phyloP scores from a whole-genome alignment of 805 yeast species.

The Candida incommunis region DNA sequence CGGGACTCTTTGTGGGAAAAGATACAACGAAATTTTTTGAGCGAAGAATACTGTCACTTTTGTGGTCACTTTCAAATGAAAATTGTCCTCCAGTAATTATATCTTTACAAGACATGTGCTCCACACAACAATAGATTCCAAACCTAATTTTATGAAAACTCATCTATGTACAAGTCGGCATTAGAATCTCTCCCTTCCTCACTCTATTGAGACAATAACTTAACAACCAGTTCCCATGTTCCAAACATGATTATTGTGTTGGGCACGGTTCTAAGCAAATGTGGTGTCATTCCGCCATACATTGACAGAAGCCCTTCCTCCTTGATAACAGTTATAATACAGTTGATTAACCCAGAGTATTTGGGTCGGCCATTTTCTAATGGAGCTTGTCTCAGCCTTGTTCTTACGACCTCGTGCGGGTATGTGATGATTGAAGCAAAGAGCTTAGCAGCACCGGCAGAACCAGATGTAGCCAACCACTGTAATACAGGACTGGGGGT shows the following conservation, averaged over 20 bases:
- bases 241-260: constrained; percentile 98
- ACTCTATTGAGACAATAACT: no score
- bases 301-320: constrained; percentile 89
- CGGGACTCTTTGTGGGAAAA: neutral
- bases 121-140: no score
- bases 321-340: constrained; percentile 69
- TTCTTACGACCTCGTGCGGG: constrained; percentile 95
- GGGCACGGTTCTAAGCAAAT: constrained; percentile 90
- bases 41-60: no score
- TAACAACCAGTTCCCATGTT: constrained; percentile 83
- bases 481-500: constrained; percentile 33
- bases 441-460: constrained; percentile 94
- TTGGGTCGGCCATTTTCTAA: constrained; percentile 63
- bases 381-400: constrained; percentile 92
- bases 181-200: no score
- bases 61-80: no score
- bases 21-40: neutral
- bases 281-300: constrained; percentile 98
- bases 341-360: constrained; percentile 79
- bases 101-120: no score
- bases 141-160: no score
- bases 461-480: constrained; percentile 94
- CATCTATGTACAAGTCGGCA: no score
- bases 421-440: constrained; percentile 85
- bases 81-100: no score